Conservation (phyloP, 2,329 filamentous ascomycete genomes). For the Cryoendolithus antarcticus region DNA sequence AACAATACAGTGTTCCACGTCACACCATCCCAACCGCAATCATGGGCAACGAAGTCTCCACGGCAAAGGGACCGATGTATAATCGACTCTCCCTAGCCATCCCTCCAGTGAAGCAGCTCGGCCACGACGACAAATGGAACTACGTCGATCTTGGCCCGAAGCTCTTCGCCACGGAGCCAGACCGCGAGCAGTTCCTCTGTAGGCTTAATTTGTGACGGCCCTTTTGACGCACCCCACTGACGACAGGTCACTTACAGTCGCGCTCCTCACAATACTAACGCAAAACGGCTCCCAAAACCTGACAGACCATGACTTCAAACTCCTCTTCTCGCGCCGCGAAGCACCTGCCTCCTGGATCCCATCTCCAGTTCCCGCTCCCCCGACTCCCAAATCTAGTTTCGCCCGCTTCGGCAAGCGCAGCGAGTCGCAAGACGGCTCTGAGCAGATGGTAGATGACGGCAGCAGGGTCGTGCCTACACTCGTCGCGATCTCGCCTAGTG, state of each 20-base stretch:
- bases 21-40: slow-evolving; percentile 5
- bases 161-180: slow-evolving; percentile 7
- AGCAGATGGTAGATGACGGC: not conserved
- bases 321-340: slow-evolving; percentile 13
- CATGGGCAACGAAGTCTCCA: slow-evolving; percentile 5
- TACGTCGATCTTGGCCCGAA: slow-evolving; percentile 6
- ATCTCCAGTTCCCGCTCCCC: not conserved
- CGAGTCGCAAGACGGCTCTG: not conserved
- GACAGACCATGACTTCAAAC: slow-evolving; percentile 12
- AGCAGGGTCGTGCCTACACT: slow-evolving; percentile 13
- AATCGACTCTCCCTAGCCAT: slow-evolving; percentile 3
- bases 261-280: slow-evolving; percentile 9
- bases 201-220: not conserved
- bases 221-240: not conserved
- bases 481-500: slow-evolving; percentile 9
- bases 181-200: slow-evolving; percentile 12
- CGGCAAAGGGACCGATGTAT: not conserved
- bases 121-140: slow-evolving; percentile 1
- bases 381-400: not conserved
- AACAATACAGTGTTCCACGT: no score
- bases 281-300: slow-evolving; percentile 10
- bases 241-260: slow-evolving; percentile 4
- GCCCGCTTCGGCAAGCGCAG: not conserved
- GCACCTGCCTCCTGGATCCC: not conserved
- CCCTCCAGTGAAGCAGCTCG: not conserved